Evolutionary conservation across 176 grass and related monocot genomes (phyloP).

Genomic region (Musa schizocarpa): DNA sequence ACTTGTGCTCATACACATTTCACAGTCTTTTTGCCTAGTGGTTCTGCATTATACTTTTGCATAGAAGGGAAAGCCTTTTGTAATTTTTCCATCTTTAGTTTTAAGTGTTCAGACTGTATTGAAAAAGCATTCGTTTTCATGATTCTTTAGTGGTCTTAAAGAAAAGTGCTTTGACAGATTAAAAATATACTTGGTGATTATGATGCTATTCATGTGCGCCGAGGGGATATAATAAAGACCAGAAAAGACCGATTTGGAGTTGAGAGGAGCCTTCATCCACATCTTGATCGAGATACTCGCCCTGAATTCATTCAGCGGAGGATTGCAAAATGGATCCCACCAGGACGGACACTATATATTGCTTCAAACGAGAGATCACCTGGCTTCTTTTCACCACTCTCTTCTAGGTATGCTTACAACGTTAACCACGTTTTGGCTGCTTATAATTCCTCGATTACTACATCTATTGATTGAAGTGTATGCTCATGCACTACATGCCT

Average conservation of each 20-base stretch:
- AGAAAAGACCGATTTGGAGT: constrained; percentile 85
- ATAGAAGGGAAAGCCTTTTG: neutral
- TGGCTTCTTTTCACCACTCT: constrained; percentile 76
- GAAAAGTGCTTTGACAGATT: constrained; percentile 35
- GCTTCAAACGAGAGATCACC: constrained; percentile 83
- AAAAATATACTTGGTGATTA: constrained; percentile 83
- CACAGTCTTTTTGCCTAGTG: neutral
- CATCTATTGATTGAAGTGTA: constrained; percentile 14
- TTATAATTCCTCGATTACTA: neutral
- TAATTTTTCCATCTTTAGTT: neutral
- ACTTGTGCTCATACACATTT: neutral
- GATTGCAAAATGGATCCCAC: constrained; percentile 78
- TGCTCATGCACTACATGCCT: neutral
- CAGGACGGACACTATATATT: constrained; percentile 67
- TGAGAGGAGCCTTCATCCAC: constrained; percentile 74
- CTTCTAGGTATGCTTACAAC: constrained; percentile 37
- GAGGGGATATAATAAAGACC: constrained; percentile 81
- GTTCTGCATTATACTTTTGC: neutral
- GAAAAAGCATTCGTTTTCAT: too few relatives aligned
- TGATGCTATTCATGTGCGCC: constrained; percentile 94
- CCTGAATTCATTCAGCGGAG: constrained; percentile 75
- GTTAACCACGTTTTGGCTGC: neutral
- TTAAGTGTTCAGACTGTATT: too few relatives aligned
- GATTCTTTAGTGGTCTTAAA: neutral
- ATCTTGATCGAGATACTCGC: constrained; percentile 91